A percentile compares a stretch with the other conserved stretches of the same genome.
Conservation (phyloP, 2,329 filamentous ascomycete species). For the Ceratocystis eucalypticola region DNA sequence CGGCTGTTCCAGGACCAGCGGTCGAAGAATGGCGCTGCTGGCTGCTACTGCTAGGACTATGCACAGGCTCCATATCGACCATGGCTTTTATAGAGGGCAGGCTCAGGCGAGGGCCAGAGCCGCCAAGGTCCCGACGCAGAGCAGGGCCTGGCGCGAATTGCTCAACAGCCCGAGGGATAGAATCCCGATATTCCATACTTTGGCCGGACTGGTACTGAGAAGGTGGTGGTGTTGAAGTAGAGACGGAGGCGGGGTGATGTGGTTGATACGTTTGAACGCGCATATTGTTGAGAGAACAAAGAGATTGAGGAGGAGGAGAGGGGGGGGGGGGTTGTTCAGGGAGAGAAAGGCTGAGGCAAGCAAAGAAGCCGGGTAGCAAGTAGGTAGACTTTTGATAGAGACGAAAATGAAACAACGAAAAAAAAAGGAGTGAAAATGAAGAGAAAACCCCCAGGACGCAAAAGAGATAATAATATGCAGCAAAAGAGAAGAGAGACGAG, state of each 20-base stretch:
- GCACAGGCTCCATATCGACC: constrained; percentile 4
- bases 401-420: not conserved
- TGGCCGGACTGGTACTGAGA: not conserved
- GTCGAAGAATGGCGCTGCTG: not conserved
- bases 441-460: not conserved
- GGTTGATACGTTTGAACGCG: not conserved
- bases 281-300: not conserved
- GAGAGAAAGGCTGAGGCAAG: not conserved
- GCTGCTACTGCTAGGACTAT: not conserved
- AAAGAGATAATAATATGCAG: not conserved
- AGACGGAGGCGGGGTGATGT: not conserved
- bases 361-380: not conserved
- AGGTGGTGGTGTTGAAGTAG: not conserved
- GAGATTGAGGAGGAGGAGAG: not conserved
- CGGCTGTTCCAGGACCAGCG: not conserved
- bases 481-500: not conserved
- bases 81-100: not conserved
- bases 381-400: not conserved
- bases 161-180: not conserved
- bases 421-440: not conserved
- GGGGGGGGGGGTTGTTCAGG: not conserved
- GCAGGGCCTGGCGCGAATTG: not conserved
- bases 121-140: not conserved
- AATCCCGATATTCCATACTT: not conserved
- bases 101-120: not conserved